phyloP scores from a whole-genome alignment of 2,329 filamentous ascomycete genomes.

The Rhexocercosporidium sp. region DNA sequence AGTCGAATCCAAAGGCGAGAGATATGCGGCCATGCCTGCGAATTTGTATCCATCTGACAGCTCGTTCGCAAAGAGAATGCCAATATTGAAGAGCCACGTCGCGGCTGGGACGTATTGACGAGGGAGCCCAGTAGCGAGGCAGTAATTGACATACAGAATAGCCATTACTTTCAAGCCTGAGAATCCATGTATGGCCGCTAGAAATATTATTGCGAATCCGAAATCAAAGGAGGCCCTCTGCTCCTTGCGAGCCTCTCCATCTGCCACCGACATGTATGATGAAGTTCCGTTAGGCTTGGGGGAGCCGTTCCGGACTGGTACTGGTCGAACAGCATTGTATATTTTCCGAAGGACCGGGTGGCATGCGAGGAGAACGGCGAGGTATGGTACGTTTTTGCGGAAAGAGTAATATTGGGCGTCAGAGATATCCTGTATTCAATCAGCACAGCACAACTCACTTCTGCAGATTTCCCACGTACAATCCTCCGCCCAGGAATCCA shows the following conservation, averaged over 20 bases:
- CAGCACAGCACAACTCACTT: conserved; percentile 15
- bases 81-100: conserved; percentile 92
- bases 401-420: conserved; percentile 89
- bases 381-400: conserved; percentile 82
- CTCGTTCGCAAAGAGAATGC: conserved; percentile 88
- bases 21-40: conserved; percentile 60
- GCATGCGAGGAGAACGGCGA: conserved; percentile 72
- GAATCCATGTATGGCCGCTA: conserved; percentile 81
- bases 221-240: conserved; percentile 84
- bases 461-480: conserved; percentile 51
- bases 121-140: conserved; percentile 74
- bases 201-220: conserved; percentile 78
- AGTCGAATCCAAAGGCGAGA: conserved; percentile 44
- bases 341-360: conserved; percentile 79
- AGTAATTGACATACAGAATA: conserved; percentile 84
- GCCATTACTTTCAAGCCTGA: conserved; percentile 81
- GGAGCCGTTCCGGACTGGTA: conserved; percentile 30
- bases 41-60: conserved; percentile 79
- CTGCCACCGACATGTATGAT: conserved; percentile 47
- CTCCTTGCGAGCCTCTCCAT: conserved; percentile 62
- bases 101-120: conserved; percentile 71
- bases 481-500: conserved; percentile 95
- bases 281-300: conserved; percentile 41
- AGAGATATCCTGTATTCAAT: conserved; percentile 72
- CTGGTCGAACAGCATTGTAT: conserved; percentile 61